Conservation (phyloP, 345 rosid genomes). For the Bruguiera sexangula region DNA sequence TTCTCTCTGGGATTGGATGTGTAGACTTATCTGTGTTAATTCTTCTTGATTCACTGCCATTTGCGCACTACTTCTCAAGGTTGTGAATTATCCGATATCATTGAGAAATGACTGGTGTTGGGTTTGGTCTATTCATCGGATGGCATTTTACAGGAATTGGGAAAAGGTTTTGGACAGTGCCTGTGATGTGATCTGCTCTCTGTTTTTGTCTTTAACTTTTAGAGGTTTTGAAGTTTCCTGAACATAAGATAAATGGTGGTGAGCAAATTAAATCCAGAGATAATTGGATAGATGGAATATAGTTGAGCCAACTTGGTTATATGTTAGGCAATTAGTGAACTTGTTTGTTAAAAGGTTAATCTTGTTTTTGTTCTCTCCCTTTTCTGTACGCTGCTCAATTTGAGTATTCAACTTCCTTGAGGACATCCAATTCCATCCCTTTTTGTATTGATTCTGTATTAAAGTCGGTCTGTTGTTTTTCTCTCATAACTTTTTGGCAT, state of each 20-base stretch:
- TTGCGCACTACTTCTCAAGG: neutral
- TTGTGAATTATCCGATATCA: neutral
- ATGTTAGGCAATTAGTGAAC: neutral
- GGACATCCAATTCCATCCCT: neutral
- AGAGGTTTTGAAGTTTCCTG: neutral
- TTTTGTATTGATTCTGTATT: no score
- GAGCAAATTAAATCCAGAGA: neutral
- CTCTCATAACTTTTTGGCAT: no score
- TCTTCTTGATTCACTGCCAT: neutral
- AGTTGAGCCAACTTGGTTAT: neutral
- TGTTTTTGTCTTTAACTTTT: neutral
- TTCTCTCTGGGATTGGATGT: neutral
- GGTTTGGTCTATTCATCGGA: neutral
- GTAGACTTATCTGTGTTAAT: neutral
- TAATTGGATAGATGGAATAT: neutral
- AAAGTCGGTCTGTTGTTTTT: no score
- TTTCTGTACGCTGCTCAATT: no score
- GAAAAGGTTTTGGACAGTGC: neutral
- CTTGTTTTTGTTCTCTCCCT: neutral
- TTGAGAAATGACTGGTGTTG: neutral
- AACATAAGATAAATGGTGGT: neutral
- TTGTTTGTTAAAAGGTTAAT: neutral
- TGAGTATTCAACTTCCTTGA: no score
- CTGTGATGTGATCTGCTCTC: slow-evolving; percentile 4
- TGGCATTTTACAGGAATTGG: neutral